These are phyloP conservation scores for Solanum hybrid DNA, from an alignment of 305 asterid genomes.

Conservation along the genomic window DNA sequence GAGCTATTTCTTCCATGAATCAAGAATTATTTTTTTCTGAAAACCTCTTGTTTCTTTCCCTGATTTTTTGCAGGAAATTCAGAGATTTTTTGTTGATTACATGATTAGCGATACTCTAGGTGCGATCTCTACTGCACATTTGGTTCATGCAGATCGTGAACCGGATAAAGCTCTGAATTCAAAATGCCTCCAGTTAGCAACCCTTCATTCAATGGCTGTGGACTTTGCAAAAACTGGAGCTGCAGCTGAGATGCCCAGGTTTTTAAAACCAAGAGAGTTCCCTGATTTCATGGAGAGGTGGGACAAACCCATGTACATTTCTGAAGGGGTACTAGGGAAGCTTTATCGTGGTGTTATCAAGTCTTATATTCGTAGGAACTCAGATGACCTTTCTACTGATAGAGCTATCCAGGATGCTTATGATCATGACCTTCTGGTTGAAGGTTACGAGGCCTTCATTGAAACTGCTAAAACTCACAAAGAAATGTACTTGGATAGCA, in stretches of 20 bases:
- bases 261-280: conserved; percentile 58
- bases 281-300: conserved; percentile 93
- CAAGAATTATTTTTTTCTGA: background rate
- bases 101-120: conserved; percentile 81
- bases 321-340: conserved; percentile 61
- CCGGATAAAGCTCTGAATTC: conserved; percentile 64
- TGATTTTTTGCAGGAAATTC: conserved; percentile 60
- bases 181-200: conserved; percentile 81
- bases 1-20: conserved; percentile 1
- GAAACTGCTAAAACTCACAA: conserved; percentile 52
- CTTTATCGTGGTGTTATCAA: conserved; percentile 60
- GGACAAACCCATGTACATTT: conserved; percentile 72
- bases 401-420: conserved; percentile 30
- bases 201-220: conserved; percentile 92
- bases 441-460: conserved; percentile 44
- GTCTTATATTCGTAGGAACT: conserved; percentile 17
- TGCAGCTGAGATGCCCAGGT: conserved; percentile 88
- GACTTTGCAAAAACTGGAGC: conserved; percentile 93
- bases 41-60: background rate
- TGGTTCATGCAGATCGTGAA: conserved; percentile 81
- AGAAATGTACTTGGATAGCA: conserved; percentile 48
- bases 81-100: conserved; percentile 77
- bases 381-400: conserved; percentile 13
- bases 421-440: conserved; percentile 54
- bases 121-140: conserved; percentile 74